Evolutionary conservation across 441 rosid species (phyloP).

Genomic region (Raphanus hybrid): DNA sequence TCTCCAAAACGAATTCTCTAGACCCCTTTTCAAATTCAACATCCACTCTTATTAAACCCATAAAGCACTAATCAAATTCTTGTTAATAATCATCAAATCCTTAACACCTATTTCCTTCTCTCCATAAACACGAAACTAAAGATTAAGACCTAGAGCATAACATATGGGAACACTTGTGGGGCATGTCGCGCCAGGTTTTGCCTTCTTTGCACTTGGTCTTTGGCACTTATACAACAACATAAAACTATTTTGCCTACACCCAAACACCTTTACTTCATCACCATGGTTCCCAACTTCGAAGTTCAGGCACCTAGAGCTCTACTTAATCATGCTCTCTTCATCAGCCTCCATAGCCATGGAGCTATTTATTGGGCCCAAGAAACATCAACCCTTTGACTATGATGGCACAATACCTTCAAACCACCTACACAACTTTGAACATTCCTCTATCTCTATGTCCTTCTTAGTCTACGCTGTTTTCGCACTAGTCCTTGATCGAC

Average conservation of each 20-base stretch:
- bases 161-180: conserved; percentile 74
- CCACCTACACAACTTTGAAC: conserved; percentile 82
- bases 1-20: conserved; percentile 43
- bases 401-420: conserved; percentile 79
- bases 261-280: conserved; percentile 55
- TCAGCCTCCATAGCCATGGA: conserved; percentile 64
- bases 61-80: neutral
- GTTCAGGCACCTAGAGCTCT: conserved; percentile 61
- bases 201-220: conserved; percentile 14
- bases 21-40: conserved; percentile 22
- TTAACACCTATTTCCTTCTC: neutral
- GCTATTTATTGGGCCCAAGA: conserved; percentile 63
- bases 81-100: neutral
- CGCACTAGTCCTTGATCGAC: conserved; percentile 56
- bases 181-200: conserved; percentile 46
- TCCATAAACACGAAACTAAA: conserved; percentile 6
- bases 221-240: conserved; percentile 81
- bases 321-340: conserved; percentile 59
- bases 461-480: conserved; percentile 61
- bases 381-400: conserved; percentile 67
- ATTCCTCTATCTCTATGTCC: conserved; percentile 65
- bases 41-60: conserved; percentile 10
- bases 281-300: conserved; percentile 75
- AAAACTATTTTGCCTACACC: conserved; percentile 56
- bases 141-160: neutral